Base-by-base conservation (phyloP, 1,284 basidiomycete species). In the Sphagnurus paluster region DNA sequence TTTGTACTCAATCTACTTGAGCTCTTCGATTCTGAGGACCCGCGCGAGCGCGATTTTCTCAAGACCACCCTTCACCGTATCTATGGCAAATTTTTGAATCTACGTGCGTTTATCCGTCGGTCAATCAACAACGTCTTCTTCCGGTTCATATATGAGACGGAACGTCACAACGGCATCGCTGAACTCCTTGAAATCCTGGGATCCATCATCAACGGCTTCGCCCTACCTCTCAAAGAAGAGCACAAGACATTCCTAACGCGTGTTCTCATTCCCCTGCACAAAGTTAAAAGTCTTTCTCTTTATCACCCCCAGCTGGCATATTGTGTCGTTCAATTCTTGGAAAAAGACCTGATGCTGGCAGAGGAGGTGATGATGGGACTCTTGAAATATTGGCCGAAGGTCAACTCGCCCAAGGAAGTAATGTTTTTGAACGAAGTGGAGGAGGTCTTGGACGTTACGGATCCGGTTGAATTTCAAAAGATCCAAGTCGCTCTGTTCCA, bases 91-190 rank as follows among this genome's bases (percentile, higher is more conserved):
- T 99, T 99, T 77, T 83, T 99, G 60, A 98, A 97, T 66, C 81
- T 99, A 38, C 93, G 97, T 49, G 96, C 97, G 30, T 99, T 98
- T 70, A 99, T 99, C 62, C 90, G 97, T 49, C 85, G 97, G 46
- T 98, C 96, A 48, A 98, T 99, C 83, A 98, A 98, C 79, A 97
- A 99, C 60, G 96, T 99, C 62, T 99, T 99, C 69, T 99, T 97
- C 80, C 88, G 96, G 65, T 99, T 99, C 74, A 82, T 99, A 58
- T 99, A 99, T 70, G 96, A 99, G 68, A 96, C 95, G 0, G 97
- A 99, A 66, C 83, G 97, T 39, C 96, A 99, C 76, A 99, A 99
- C 65, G 97, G 97, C 37, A 98, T 99, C 56, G 97, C 97, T 33
- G 97, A 99, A 69, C 79, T 99, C 35, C 78, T 99, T 51, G 97